These are phyloP conservation scores for Aspergillus diversus DNA, from an alignment of 495 filamentous ascomycete species.

Conservation along the genomic window DNA sequence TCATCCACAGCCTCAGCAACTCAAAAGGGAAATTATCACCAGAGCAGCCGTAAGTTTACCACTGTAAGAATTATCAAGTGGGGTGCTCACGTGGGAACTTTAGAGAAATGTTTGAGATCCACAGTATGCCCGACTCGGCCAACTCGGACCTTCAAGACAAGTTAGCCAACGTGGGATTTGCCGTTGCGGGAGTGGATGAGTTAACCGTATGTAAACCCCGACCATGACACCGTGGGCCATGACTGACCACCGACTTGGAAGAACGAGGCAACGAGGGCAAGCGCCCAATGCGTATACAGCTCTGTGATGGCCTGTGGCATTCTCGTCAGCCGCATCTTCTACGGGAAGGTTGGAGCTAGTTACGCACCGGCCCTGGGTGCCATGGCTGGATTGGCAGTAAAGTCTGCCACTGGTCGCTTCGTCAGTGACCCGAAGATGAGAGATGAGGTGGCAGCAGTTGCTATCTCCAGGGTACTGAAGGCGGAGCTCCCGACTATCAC, in stretches of 20 bases:
- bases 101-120: too few species aligned
- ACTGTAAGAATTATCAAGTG: background rate
- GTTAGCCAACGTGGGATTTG: background rate
- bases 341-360: conserved; percentile 1
- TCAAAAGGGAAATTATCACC: background rate
- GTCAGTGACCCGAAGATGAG: background rate
- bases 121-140: background rate
- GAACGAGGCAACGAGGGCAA: background rate
- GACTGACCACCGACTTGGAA: background rate
- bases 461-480: background rate
- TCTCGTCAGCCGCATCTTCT: background rate
- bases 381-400: background rate
- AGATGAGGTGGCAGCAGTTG: background rate
- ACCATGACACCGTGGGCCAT: background rate
- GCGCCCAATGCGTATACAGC: background rate
- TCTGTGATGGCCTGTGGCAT: background rate
- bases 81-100: too few species aligned
- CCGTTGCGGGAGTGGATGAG: background rate
- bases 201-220: background rate
- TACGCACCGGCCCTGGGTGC: background rate
- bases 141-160: background rate
- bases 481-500: background rate
- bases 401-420: background rate
- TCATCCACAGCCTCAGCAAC: background rate
- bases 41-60: background rate